Percentiles rank a stretch among this genome's conserved stretches.
Evolutionary conservation across 2,329 filamentous ascomycete genomes (phyloP).

Genomic region (Beauveria australis): DNA sequence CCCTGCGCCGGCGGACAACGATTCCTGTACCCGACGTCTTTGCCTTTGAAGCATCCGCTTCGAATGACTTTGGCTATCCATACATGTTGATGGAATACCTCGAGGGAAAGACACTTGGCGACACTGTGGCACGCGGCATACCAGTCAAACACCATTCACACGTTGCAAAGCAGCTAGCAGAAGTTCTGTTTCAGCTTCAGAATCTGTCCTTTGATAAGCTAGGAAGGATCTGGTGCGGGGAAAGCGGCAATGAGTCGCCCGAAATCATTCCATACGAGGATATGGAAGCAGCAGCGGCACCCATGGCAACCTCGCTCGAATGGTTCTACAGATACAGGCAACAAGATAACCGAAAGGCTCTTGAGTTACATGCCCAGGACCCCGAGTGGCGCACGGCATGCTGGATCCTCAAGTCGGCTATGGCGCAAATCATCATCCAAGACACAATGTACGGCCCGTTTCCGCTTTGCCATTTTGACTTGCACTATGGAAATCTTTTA

Average conservation of each 20-base stretch:
- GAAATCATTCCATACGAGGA: background rate
- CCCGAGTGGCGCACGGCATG: constrained; percentile 23
- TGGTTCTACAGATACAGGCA: background rate
- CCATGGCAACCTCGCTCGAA: background rate
- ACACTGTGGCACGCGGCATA: background rate
- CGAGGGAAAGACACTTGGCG: background rate
- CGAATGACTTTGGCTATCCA: constrained; percentile 11
- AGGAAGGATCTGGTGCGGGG: constrained; percentile 11
- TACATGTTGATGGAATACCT: constrained; percentile 12
- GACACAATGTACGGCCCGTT: constrained; percentile 24
- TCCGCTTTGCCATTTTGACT: constrained; percentile 25
- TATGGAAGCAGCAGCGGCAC: background rate
- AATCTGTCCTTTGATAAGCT: constrained; percentile 9
- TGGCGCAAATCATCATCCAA: constrained; percentile 22
- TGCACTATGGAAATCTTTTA: constrained; percentile 31
- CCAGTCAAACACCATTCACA: background rate
- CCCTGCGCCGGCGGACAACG: constrained; percentile 3
- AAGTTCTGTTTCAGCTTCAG: constrained; percentile 11
- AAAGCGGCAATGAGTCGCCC: background rate
- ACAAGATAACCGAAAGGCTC: background rate
- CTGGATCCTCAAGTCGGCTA: constrained; percentile 23
- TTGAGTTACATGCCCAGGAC: constrained; percentile 2
- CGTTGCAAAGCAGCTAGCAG: background rate
- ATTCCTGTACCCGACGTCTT: constrained; percentile 9
- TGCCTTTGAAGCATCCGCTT: constrained; percentile 4